Evolutionary conservation across 73 alveolate species (phyloP).

Genomic region (Paramecium biaurelia): DNA sequence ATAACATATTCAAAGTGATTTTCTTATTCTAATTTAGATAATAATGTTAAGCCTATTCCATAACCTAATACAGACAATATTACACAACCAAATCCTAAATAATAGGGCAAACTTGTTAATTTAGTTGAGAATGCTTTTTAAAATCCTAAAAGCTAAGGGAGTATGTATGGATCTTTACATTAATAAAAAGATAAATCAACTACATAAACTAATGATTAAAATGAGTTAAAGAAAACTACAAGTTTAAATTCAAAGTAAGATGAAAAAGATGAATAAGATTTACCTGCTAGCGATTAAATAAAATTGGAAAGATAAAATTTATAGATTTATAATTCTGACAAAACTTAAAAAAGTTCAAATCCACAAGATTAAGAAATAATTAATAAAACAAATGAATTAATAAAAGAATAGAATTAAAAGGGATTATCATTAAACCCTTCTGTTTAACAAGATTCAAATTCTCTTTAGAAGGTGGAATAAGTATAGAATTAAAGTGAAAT

Average conservation of each 20-base stretch:
- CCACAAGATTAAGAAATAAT: neutral
- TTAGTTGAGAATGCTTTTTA: neutral
- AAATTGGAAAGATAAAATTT: neutral
- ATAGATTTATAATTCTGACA: neutral
- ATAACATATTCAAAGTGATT: neutral
- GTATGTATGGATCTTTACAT: neutral
- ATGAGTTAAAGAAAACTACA: neutral
- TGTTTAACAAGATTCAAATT: neutral
- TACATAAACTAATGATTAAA: neutral
- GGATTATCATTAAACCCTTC: neutral
- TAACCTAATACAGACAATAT: neutral
- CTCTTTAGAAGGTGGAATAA: neutral
- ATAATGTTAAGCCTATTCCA: neutral
- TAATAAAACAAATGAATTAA: neutral
- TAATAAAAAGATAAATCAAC: neutral
- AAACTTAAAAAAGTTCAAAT: neutral
- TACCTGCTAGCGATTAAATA: neutral
- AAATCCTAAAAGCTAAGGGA: neutral
- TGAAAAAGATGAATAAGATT: neutral
- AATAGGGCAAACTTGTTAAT: neutral
- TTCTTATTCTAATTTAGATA: neutral
- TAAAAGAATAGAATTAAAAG: neutral
- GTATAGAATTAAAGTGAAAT: neutral
- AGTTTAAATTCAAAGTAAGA: neutral
- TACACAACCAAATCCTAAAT: neutral